Percentiles rank a stretch among this genome's conserved stretches.
These are phyloP conservation scores for Fonsecaea multimorphosa DNA, from an alignment of 2,329 filamentous ascomycete species.

Conservation along the genomic window DNA sequence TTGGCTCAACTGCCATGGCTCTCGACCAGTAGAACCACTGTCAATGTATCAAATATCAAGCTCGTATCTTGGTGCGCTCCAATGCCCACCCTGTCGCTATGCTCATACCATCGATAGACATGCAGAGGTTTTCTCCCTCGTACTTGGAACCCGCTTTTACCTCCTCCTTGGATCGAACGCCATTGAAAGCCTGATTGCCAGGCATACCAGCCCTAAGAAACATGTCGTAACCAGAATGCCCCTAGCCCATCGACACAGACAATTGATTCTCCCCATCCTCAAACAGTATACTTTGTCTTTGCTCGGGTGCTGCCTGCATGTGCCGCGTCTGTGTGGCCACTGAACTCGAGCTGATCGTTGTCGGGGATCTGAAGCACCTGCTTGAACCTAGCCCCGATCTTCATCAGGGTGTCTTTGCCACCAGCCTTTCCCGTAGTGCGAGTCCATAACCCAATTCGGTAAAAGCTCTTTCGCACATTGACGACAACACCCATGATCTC, in stretches of 20 bases:
- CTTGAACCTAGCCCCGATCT: constrained; percentile 92
- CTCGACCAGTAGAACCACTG: constrained; percentile 14
- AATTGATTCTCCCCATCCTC: constrained; percentile 46
- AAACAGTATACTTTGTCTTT: constrained; percentile 91
- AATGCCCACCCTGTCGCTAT: constrained; percentile 27
- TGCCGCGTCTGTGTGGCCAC: constrained; percentile 92
- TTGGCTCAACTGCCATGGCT: constrained; percentile 8
- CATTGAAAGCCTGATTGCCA: constrained; percentile 21
- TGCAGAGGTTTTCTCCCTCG: constrained; percentile 28
- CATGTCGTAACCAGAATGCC: constrained; percentile 16
- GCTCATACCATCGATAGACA: constrained; percentile 30
- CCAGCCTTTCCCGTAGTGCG: constrained; percentile 90
- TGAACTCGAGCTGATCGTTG: constrained; percentile 86
- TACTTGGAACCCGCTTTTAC: constrained; percentile 14
- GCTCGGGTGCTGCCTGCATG: constrained; percentile 92
- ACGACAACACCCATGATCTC: constrained; percentile 98
- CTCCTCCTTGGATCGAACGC: constrained; percentile 20
- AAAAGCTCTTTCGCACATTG: constrained; percentile 98
- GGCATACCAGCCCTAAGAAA: constrained; percentile 17
- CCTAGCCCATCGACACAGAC: background rate
- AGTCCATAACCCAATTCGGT: constrained; percentile 96
- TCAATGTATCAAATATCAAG: constrained; percentile 11
- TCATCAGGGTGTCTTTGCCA: constrained; percentile 80
- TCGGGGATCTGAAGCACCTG: constrained; percentile 80
- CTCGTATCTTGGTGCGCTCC: constrained; percentile 25